A percentile compares a stretch with the other conserved stretches of the same genome.
These are phyloP conservation scores for Gigaspora rosea DNA, from an alignment of 192 early-diverging fungal species.

Conservation along the genomic window DNA sequence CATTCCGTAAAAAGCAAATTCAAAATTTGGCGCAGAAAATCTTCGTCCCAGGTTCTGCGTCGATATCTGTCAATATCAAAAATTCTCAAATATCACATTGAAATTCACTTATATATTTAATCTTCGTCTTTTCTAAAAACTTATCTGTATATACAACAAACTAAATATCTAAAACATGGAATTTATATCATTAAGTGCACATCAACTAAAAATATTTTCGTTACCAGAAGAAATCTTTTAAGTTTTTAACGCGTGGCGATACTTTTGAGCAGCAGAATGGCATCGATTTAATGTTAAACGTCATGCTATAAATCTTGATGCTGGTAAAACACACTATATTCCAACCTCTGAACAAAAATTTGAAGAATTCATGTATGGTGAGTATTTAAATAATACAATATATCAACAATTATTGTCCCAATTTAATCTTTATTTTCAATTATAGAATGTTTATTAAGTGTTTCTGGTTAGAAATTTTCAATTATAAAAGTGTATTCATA, in stretches of 20 bases:
- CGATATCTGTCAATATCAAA: too few species aligned
- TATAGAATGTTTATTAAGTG: slow-evolving; percentile 30
- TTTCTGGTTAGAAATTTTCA: slow-evolving; percentile 29
- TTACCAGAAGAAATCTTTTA: background rate
- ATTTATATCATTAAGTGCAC: background rate
- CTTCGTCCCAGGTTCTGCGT: too few species aligned
- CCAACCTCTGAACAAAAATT: slow-evolving; percentile 52
- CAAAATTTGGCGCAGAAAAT: too few species aligned
- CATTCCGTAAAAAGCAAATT: too few species aligned
- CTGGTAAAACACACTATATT: background rate
- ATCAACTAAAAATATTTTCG: background rate
- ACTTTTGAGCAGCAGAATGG: slow-evolving; percentile 51
- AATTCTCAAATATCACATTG: too few species aligned
- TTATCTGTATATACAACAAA: too few species aligned
- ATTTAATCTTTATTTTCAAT: background rate
- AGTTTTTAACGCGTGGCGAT: slow-evolving; percentile 47
- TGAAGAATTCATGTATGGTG: slow-evolving; percentile 54
- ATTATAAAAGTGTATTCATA: too few species aligned
- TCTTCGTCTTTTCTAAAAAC: too few species aligned
- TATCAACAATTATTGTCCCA: background rate
- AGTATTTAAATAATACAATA: background rate
- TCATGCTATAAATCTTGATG: slow-evolving; percentile 34
- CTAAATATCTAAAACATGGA: background rate
- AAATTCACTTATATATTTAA: too few species aligned
- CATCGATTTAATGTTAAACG: slow-evolving; percentile 63